Conservation (phyloP, 805 yeast species). For the Candida sithepensis region DNA sequence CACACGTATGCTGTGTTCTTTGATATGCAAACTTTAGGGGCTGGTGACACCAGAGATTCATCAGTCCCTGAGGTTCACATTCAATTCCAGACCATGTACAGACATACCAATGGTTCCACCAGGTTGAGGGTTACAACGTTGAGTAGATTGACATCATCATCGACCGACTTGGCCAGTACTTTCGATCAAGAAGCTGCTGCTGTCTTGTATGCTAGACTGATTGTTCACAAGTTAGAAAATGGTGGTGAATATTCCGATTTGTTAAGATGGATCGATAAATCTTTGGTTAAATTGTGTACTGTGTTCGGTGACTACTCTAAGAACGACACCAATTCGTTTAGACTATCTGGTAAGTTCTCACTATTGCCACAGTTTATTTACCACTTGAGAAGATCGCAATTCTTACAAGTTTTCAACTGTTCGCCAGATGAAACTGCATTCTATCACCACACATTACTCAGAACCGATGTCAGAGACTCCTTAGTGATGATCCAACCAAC, state of each 20-base stretch:
- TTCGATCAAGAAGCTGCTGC: conserved; percentile 99
- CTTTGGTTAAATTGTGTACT: conserved; percentile 84
- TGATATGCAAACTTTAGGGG: conserved; percentile 61
- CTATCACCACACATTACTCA: conserved; percentile 85
- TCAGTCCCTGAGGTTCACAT: conserved; percentile 36
- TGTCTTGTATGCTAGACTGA: conserved; percentile 85
- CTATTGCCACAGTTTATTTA: conserved; percentile 94
- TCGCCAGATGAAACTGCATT: conserved; percentile 99
- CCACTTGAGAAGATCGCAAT: conserved; percentile 94
- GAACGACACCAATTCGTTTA: conserved; percentile 78
- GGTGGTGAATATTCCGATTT: conserved; percentile 74
- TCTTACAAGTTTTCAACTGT: conserved; percentile 92
- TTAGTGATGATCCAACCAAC: conserved; percentile 98
- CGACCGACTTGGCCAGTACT: conserved; percentile 51
- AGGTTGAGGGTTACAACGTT: conserved; percentile 90
- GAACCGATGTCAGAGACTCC: conserved; percentile 91
- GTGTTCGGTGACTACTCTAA: conserved; percentile 91
- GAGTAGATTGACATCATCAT: conserved; percentile 46
- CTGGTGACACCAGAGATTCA: conserved; percentile 38
- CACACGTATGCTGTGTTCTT: conserved; percentile 88
- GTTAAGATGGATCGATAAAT: conserved; percentile 91
- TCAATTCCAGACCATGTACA: conserved; percentile 89
- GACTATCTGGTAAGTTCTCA: conserved; percentile 78
- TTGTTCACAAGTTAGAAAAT: conserved; percentile 85
- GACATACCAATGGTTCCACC: conserved; percentile 90